Evolutionary conservation across 805 yeast species (phyloP).

Genomic region (Yarrowia bubula): DNA sequence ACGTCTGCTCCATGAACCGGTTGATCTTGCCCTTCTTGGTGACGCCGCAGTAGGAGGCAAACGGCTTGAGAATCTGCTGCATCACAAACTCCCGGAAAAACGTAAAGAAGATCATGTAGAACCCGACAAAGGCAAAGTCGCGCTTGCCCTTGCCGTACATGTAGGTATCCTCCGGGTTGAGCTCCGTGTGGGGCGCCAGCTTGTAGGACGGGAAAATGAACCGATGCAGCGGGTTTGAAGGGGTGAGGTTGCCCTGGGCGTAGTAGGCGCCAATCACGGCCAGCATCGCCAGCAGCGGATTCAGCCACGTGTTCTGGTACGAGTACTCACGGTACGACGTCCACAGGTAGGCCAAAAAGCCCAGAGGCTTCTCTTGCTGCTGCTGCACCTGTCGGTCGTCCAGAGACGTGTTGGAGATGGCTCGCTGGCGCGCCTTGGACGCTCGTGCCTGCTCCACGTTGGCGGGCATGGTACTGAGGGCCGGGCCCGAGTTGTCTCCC

Average conservation of each 20-base stretch:
- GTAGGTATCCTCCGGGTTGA: conserved; percentile 50
- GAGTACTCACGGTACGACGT: conserved; percentile 58
- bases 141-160: conserved; percentile 81
- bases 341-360: conserved; percentile 44
- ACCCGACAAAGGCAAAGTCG: conserved; percentile 77
- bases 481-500: conserved; percentile 70
- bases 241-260: conserved; percentile 56
- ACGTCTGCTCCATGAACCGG: conserved; percentile 92
- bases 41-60: conserved; percentile 57
- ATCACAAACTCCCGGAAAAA: conserved; percentile 86
- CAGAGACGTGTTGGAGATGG: conserved; percentile 31
- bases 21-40: conserved; percentile 54
- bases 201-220: conserved; percentile 66
- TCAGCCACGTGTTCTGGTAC: conserved; percentile 65
- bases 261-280: conserved; percentile 45
- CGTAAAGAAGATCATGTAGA: conserved; percentile 82
- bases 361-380: conserved; percentile 9
- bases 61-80: conserved; percentile 75
- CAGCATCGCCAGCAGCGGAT: conserved; percentile 54
- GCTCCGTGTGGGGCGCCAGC: conserved; percentile 39
- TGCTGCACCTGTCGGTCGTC: conserved; percentile 1
- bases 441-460: conserved; percentile 46
- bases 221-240: conserved; percentile 58
- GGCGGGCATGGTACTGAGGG: conserved; percentile 64
- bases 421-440: conserved; percentile 41